phyloP scores from a whole-genome alignment of 495 filamentous ascomycete genomes.

The Pyronema domesticum region DNA sequence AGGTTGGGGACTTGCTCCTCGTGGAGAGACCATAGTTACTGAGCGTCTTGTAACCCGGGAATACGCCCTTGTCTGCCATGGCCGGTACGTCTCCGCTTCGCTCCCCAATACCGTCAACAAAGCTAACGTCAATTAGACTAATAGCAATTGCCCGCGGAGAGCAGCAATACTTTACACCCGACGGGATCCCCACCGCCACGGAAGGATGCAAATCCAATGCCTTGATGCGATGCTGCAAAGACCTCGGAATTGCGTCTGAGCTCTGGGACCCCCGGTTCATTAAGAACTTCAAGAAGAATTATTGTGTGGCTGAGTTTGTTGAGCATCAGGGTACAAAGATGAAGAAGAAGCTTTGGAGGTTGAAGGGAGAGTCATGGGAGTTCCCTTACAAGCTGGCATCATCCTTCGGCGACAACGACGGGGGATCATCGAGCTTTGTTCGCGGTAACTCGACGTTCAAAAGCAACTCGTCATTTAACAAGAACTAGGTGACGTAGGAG shows the following conservation, averaged over 20 bases:
- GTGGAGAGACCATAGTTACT: conserved; percentile 81
- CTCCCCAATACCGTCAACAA: background rate
- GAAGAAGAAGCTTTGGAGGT: conserved; percentile 68
- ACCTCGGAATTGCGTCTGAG: conserved; percentile 85
- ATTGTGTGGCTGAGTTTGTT: conserved; percentile 55
- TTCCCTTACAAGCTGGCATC: conserved; percentile 11
- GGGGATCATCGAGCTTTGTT: too few relatives aligned
- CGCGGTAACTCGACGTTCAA: too few relatives aligned
- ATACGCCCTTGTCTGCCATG: conserved; percentile 80
- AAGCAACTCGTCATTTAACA: too few relatives aligned
- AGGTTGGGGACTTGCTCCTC: conserved; percentile 81
- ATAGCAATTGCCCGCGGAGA: conserved; percentile 87
- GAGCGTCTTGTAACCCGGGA: conserved; percentile 78
- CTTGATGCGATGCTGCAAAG: conserved; percentile 92
- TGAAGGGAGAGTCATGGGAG: conserved; percentile 53
- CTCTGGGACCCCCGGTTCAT: conserved; percentile 95
- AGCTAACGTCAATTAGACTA: conserved; percentile 36
- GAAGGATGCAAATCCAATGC: conserved; percentile 97
- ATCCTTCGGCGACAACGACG: background rate
- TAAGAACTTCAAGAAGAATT: conserved; percentile 41
- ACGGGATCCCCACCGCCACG: conserved; percentile 88
- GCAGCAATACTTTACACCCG: conserved; percentile 80
- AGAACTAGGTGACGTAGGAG: too few relatives aligned
- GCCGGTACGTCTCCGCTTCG: conserved; percentile 43
- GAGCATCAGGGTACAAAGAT: conserved; percentile 70